phyloP scores from a whole-genome alignment of 257 asterid genomes.

The Anisodus tanguticus region DNA sequence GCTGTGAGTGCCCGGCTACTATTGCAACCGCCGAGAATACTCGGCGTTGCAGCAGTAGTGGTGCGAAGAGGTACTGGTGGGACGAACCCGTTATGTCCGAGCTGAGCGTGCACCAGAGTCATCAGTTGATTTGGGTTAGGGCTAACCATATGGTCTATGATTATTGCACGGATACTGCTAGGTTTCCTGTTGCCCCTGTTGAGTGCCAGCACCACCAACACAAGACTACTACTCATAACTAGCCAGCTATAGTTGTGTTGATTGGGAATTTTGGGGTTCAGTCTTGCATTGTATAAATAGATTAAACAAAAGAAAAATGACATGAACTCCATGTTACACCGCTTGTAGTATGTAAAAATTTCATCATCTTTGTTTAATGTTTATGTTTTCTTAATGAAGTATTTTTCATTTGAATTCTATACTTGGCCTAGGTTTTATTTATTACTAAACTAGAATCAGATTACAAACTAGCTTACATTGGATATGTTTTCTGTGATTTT shows the following conservation, averaged over 20 bases:
- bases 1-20: conserved; percentile 59
- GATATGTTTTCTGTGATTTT: not conserved
- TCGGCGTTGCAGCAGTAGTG: conserved; percentile 56
- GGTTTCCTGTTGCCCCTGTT: conserved; percentile 65
- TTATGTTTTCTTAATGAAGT: not conserved
- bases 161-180: conserved; percentile 66
- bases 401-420: not conserved
- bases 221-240: conserved; percentile 23
- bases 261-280: conserved; percentile 11
- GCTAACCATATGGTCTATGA: conserved; percentile 85
- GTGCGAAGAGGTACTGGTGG: conserved; percentile 68
- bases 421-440: not conserved
- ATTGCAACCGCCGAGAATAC: conserved; percentile 50
- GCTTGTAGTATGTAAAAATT: conserved; percentile 22
- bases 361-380: not conserved
- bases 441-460: not conserved
- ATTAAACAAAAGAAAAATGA: not conserved
- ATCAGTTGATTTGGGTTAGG: conserved; percentile 84
- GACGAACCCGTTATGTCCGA: conserved; percentile 71
- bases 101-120: conserved; percentile 76
- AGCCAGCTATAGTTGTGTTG: not conserved
- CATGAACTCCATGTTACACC: conserved; percentile 40
- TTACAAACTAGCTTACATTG: no score
- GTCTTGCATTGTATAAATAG: conserved; percentile 30
- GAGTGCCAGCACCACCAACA: conserved; percentile 87